Evolutionary conservation across 805 yeast species (phyloP).

Genomic region (Phaffomyces opuntiae): DNA sequence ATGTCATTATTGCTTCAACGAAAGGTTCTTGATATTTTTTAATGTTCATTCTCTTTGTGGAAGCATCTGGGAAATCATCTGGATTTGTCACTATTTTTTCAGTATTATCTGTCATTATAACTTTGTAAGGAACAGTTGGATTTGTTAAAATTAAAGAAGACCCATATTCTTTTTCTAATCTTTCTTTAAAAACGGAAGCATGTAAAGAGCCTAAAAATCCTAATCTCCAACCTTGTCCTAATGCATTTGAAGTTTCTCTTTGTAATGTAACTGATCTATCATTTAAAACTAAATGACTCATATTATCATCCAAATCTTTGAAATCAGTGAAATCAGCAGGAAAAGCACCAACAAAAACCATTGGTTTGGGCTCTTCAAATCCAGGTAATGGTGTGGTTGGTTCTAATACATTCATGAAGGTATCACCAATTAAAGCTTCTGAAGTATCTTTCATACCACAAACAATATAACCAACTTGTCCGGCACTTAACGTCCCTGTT

Average conservation of each 20-base stretch:
- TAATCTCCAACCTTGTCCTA: constrained; percentile 96
- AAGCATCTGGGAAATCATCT: constrained; percentile 76
- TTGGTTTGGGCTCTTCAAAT: constrained; percentile 93
- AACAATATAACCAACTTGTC: constrained; percentile 92
- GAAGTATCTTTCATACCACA: constrained; percentile 87
- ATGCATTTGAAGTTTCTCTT: constrained; percentile 86
- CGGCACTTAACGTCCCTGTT: constrained; percentile 62
- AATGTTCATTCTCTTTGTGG: constrained; percentile 31
- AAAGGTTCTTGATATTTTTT: constrained; percentile 73
- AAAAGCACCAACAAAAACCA: constrained; percentile 97
- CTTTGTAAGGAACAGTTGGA: constrained; percentile 90
- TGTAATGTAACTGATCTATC: constrained; percentile 88
- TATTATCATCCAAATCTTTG: constrained; percentile 80
- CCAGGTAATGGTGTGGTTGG: constrained; percentile 81
- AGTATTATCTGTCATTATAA: constrained; percentile 58
- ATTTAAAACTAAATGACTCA: constrained; percentile 80
- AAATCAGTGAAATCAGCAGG: constrained; percentile 95
- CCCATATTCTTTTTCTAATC: constrained; percentile 91
- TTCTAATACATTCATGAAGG: constrained; percentile 57
- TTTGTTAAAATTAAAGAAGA: constrained; percentile 87
- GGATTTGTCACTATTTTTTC: constrained; percentile 77
- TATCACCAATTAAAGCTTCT: constrained; percentile 90
- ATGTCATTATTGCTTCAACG: constrained; percentile 84
- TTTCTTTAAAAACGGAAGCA: constrained; percentile 89
- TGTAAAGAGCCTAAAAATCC: constrained; percentile 93